Percentiles rank a stretch among this genome's conserved stretches.
Conservation (phyloP, 208 protist genomes). For the Trypanosoma scelopori region DNA sequence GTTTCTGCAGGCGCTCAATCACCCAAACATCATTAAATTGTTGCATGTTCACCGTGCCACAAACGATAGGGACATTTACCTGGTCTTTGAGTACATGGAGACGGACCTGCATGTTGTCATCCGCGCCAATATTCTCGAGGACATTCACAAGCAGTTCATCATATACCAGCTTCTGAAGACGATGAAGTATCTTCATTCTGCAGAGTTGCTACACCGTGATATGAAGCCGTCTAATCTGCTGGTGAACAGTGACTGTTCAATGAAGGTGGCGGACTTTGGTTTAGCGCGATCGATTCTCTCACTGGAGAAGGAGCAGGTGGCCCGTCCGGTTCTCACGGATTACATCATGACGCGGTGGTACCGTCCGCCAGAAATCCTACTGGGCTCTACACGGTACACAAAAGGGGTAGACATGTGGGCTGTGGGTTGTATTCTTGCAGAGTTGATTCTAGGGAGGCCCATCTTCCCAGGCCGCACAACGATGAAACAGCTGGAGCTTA, state of each 20-base stretch:
- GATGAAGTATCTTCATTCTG: conserved; percentile 96
- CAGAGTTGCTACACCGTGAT: conserved; percentile 92
- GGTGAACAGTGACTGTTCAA: conserved; percentile 93
- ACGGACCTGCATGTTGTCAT: conserved; percentile 95
- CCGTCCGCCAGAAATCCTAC: conserved; percentile 97
- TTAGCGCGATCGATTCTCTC: conserved; percentile 94
- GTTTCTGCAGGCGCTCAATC: conserved; percentile 95
- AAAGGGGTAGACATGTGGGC: conserved; percentile 98
- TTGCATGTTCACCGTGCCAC: conserved; percentile 96
- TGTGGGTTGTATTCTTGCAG: conserved; percentile 97
- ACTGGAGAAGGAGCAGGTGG: conserved; percentile 85
- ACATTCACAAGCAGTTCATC: conserved; percentile 97
- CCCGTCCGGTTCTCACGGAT: conserved; percentile 90
- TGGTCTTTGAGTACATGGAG: conserved; percentile 98
- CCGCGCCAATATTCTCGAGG: conserved; percentile 96
- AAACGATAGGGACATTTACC: conserved; percentile 98
- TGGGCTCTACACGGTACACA: conserved; percentile 95
- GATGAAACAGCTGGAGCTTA: conserved; percentile 97
- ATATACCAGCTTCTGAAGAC: conserved; percentile 97
- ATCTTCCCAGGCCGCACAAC: conserved; percentile 96
- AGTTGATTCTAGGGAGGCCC: conserved; percentile 94
- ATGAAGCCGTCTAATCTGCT: conserved; percentile 94
- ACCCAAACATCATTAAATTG: conserved; percentile 97
- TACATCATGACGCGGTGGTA: conserved; percentile 98
- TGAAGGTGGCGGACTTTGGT: conserved; percentile 98